A percentile compares a stretch with the other conserved stretches of the same genome.
Conservation (phyloP, 192 early-diverging fungal species). For the Funneliformis geosporum region DNA sequence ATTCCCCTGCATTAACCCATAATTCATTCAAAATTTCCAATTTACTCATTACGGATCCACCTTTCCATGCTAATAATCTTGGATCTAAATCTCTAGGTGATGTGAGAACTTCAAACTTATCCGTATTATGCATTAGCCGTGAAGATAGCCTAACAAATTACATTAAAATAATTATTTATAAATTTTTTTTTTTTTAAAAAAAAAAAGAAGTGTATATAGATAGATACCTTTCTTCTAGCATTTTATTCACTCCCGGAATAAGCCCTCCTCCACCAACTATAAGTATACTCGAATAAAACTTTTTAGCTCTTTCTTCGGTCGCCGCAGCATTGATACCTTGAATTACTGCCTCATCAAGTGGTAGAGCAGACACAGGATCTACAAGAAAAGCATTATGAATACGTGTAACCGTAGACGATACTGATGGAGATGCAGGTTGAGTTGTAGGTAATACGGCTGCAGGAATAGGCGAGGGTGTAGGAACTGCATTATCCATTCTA, state of each 20-base stretch:
- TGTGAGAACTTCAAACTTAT: constrained; percentile 69
- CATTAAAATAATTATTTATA: neutral
- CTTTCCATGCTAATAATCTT: constrained; percentile 84
- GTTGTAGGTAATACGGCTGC: constrained; percentile 28
- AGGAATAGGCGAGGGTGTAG: constrained; percentile 39
- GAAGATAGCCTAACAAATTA: constrained; percentile 24
- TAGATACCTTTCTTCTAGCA: constrained; percentile 66
- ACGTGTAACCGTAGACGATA: neutral
- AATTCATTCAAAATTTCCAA: constrained; percentile 77
- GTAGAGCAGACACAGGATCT: constrained; percentile 27
- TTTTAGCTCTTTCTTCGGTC: constrained; percentile 69
- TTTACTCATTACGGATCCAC: constrained; percentile 74
- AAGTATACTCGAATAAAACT: constrained; percentile 75
- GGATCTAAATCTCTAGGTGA: constrained; percentile 85
- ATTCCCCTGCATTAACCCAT: constrained; percentile 76
- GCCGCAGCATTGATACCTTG: constrained; percentile 67
- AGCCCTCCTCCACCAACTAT: constrained; percentile 84
- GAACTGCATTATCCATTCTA: neutral
- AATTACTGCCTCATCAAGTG: constrained; percentile 69
- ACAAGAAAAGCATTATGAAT: neutral
- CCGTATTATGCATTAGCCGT: constrained; percentile 41
- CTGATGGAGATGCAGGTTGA: constrained; percentile 34
- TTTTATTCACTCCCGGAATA: constrained; percentile 63
- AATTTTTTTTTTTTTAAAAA: neutral
- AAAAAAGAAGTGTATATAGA: neutral